A percentile compares a stretch with the other conserved stretches of the same genome.
Conservation (phyloP, 2,329 filamentous ascomycete genomes). For the Chaetoscypha palmicola region DNA sequence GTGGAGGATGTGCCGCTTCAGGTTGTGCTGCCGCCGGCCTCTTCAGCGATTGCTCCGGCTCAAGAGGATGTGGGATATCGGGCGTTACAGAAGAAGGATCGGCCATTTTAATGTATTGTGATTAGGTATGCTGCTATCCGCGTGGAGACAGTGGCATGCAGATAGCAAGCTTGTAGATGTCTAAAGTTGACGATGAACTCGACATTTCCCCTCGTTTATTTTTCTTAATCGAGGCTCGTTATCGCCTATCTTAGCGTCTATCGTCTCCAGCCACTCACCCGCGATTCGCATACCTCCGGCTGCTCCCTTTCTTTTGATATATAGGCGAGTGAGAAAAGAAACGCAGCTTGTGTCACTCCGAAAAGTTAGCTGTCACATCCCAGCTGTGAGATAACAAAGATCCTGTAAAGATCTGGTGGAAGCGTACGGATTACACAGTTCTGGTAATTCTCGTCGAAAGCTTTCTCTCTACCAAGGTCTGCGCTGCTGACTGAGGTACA, state of each 20-base stretch:
- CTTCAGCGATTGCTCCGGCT: constrained; percentile 26
- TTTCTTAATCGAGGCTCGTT: constrained; percentile 17
- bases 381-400: not conserved
- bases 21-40: constrained; percentile 17
- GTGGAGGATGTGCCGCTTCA: constrained; percentile 19
- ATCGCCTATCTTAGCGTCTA: constrained; percentile 29
- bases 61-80: constrained; percentile 13
- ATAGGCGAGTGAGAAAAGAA: not conserved
- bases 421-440: no score
- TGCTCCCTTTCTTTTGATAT: not conserved
- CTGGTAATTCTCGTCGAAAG: no score
- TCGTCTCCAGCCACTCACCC: not conserved
- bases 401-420: no score
- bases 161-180: not conserved
- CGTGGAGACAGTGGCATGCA: no score
- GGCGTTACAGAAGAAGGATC: constrained; percentile 1
- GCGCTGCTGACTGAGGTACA: no score
- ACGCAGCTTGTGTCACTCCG: not conserved
- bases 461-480: no score
- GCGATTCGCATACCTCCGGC: not conserved
- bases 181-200: no score
- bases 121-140: no score
- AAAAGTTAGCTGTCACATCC: not conserved
- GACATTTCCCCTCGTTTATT: not conserved
- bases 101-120: no score